These are phyloP conservation scores for Haplosporangium gracile DNA, from an alignment of 192 early-diverging fungal genomes.

Conservation along the genomic window DNA sequence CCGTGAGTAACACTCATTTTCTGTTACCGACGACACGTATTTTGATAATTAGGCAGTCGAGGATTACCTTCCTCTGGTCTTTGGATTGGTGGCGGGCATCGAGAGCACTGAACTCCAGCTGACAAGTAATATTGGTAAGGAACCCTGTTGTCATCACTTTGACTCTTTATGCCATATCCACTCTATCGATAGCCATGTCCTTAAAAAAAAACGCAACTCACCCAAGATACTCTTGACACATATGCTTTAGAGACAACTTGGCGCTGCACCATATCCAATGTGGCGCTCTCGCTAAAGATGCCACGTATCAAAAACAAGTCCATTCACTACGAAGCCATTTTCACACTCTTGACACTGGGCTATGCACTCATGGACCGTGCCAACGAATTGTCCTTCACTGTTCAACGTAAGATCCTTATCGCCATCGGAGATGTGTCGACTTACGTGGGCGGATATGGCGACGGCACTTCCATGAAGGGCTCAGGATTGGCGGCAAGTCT, in stretches of 20 bases:
- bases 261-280: conserved; percentile 66
- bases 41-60: conserved; percentile 30
- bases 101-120: conserved; percentile 29
- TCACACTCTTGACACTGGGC: conserved; percentile 67
- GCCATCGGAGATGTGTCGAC: conserved; percentile 46
- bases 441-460: conserved; percentile 53
- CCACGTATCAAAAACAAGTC: conserved; percentile 62
- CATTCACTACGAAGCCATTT: conserved; percentile 69
- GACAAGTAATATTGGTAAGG: conserved; percentile 31
- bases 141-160: background rate
- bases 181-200: background rate
- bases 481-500: conserved; percentile 27
- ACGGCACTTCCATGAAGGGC: conserved; percentile 60
- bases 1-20: background rate
- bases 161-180: background rate
- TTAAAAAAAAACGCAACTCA: background rate
- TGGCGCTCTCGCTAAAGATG: conserved; percentile 60
- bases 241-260: conserved; percentile 63
- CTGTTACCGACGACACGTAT: background rate
- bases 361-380: conserved; percentile 50
- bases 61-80: conserved; percentile 41
- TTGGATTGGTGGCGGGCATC: conserved; percentile 34
- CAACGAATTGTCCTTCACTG: conserved; percentile 28
- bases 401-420: conserved; percentile 33
- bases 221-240: background rate